A percentile compares a stretch with the other conserved stretches of the same genome.
Conservation (phyloP, 1,284 basidiomycete species). For the Naganishia liquefaciens region DNA sequence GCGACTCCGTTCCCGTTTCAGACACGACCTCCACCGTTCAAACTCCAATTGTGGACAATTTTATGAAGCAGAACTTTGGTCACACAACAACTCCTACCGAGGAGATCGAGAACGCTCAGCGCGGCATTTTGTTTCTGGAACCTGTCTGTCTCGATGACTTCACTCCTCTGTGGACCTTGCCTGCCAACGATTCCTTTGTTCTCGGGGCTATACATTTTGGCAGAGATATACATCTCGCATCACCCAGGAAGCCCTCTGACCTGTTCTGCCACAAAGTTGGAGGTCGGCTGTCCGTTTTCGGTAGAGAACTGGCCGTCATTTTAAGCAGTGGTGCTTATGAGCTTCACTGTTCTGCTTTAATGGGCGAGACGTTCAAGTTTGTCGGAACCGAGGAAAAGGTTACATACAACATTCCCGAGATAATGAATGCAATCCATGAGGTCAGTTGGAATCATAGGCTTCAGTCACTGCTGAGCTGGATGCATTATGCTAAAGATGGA, state of each 20-base stretch:
- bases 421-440: not conserved
- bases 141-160: not conserved
- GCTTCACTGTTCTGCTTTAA: not conserved
- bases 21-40: not conserved
- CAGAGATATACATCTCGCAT: not conserved
- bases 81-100: not conserved
- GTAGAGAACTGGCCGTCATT: not conserved
- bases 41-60: not conserved
- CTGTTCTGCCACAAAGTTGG: not conserved
- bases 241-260: not conserved
- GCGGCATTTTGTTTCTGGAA: not conserved
- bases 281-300: not conserved
- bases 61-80: not conserved
- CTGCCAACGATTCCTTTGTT: slow-evolving; percentile 1
- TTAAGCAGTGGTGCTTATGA: not conserved
- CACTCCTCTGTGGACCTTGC: not conserved
- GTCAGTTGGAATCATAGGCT: not conserved
- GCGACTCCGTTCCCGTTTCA: not conserved
- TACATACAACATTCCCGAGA: not conserved
- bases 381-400: not conserved
- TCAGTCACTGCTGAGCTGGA: not conserved
- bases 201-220: not conserved
- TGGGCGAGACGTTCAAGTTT: not conserved
- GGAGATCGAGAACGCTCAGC: not conserved
- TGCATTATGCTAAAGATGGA: not conserved